Percentiles rank a stretch among this genome's conserved stretches.
Conservation (phyloP, 208 protist species). For the Herpetomonas tarakana region DNA sequence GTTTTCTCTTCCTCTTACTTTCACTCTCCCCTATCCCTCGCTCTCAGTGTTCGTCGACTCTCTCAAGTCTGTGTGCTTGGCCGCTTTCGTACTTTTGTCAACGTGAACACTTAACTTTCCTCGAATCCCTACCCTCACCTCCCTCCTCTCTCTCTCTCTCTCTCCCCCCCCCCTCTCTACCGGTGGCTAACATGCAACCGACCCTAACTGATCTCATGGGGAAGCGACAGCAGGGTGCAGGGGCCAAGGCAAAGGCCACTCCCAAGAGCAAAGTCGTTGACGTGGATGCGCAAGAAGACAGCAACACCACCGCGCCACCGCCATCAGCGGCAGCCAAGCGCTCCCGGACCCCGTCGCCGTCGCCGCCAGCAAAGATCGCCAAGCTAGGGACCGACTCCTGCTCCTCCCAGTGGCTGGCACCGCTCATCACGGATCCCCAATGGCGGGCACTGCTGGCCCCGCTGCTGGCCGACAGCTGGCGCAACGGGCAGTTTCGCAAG, state of each 20-base stretch:
- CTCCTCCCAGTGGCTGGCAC: slow-evolving; percentile 28
- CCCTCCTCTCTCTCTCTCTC: too few species aligned
- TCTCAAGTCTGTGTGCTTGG: neutral
- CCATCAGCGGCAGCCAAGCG: too few species aligned
- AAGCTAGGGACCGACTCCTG: neutral
- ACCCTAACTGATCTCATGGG: too few species aligned
- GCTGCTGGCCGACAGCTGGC: slow-evolving; percentile 35
- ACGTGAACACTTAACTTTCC: too few species aligned
- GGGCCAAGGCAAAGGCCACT: too few species aligned
- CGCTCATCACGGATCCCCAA: slow-evolving; percentile 35
- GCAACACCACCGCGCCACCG: too few species aligned
- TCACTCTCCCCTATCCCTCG: neutral
- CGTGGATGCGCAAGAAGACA: too few species aligned
- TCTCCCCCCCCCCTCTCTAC: too few species aligned
- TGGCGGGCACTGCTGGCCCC: slow-evolving; percentile 65
- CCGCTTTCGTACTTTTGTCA: neutral
- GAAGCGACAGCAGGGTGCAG: too few species aligned
- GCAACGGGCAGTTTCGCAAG: slow-evolving; percentile 30
- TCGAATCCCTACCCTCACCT: too few species aligned
- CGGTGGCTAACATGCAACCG: too few species aligned
- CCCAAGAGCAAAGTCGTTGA: too few species aligned
- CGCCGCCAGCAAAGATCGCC: neutral
- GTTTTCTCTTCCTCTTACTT: neutral
- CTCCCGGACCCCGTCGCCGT: neutral
- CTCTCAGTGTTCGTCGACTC: neutral